Evolutionary conservation across 805 yeast genomes (phyloP).

Genomic region (Monosporozyma servazzii): DNA sequence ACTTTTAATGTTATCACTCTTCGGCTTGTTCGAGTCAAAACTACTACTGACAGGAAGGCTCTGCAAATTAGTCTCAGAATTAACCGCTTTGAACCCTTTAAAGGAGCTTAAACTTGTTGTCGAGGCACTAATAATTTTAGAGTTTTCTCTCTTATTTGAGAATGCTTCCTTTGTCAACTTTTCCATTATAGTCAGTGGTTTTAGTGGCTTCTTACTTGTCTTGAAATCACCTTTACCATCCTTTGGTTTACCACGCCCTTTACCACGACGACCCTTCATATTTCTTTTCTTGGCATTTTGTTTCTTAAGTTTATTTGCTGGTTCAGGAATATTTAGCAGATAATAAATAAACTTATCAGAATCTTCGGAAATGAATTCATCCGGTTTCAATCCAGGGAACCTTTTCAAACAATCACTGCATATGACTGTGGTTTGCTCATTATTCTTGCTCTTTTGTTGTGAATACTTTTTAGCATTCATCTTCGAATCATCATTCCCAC

Average conservation of each 20-base stretch:
- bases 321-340: constrained; percentile 41
- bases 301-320: constrained; percentile 4
- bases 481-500: constrained; percentile 34
- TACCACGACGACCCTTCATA: constrained; percentile 5
- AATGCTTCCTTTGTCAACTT: constrained; percentile 23
- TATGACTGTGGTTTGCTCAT: constrained; percentile 19
- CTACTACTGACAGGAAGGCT: not conserved
- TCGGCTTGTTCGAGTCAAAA: not conserved
- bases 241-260: constrained; percentile 6
- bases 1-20: not conserved
- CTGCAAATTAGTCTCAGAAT: constrained; percentile 1
- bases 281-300: not conserved
- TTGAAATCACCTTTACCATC: constrained; percentile 28
- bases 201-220: constrained; percentile 14
- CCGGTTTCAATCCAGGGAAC: constrained; percentile 7
- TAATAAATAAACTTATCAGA: constrained; percentile 40
- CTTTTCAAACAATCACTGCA: constrained; percentile 38
- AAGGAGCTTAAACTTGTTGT: constrained; percentile 33
- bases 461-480: constrained; percentile 30
- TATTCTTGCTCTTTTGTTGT: constrained; percentile 1
- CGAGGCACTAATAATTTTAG: constrained; percentile 35
- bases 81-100: constrained; percentile 25
- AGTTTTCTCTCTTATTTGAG: constrained; percentile 23
- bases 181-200: constrained; percentile 19
- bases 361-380: constrained; percentile 35